Percentiles rank a stretch among this genome's conserved stretches.
phyloP scores from a whole-genome alignment of 2,329 filamentous ascomycete species.

The Colletotrichum costaricense region DNA sequence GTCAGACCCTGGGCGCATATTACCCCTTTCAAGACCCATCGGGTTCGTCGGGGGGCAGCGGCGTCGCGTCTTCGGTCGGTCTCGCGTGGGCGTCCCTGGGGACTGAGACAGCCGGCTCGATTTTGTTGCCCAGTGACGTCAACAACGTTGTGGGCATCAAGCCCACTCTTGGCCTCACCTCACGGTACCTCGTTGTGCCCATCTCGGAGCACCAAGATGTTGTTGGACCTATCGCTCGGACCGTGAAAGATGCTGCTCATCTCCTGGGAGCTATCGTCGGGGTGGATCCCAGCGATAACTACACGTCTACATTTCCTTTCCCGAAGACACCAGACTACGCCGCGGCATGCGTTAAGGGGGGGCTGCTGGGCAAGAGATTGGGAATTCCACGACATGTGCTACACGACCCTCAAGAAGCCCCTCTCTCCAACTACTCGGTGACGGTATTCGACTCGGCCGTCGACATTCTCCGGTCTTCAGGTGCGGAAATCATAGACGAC shows the following conservation, averaged over 20 bases:
- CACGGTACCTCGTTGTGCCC: constrained; percentile 72
- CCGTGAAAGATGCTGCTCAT: constrained; percentile 73
- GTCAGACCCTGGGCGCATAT: constrained; percentile 72
- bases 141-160: constrained; percentile 78
- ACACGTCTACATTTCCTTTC: constrained; percentile 69
- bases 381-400: constrained; percentile 72
- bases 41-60: constrained; percentile 72
- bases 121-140: constrained; percentile 62
- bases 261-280: constrained; percentile 73
- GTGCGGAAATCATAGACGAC: constrained; percentile 68
- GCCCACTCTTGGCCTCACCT: constrained; percentile 74
- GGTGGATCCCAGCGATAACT: constrained; percentile 69
- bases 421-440: constrained; percentile 40
- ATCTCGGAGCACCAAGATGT: constrained; percentile 74
- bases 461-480: constrained; percentile 61
- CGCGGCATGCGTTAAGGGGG: constrained; percentile 63
- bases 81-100: constrained; percentile 56
- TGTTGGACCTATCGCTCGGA: constrained; percentile 73
- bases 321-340: constrained; percentile 67
- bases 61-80: constrained; percentile 66
- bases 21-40: constrained; percentile 70
- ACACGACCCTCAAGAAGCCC: background rate
- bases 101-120: constrained; percentile 72
- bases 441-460: constrained; percentile 68
- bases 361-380: constrained; percentile 68